A percentile compares a stretch with the other conserved stretches of the same genome.
These are phyloP conservation scores for Venustampulla echinocandica DNA, from an alignment of 495 filamentous ascomycete species.

Conservation along the genomic window DNA sequence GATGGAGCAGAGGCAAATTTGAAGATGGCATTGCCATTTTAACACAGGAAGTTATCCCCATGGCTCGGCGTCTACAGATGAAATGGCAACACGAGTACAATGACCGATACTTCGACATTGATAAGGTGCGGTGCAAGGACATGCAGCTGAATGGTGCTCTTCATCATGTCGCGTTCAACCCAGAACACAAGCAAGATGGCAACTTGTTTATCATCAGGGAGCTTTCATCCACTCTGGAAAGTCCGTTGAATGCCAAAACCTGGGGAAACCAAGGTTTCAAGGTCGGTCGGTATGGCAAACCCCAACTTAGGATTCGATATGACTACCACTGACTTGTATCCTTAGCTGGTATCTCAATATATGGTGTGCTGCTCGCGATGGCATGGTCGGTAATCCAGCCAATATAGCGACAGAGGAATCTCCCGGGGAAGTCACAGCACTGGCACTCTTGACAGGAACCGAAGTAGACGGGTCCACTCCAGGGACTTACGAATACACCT, in stretches of 20 bases:
- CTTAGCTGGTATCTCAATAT: conserved; percentile 44
- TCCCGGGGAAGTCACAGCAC: conserved; percentile 24
- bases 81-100: conserved; percentile 32
- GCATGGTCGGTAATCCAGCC: conserved; percentile 30
- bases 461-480: conserved; percentile 27
- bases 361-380: conserved; percentile 37
- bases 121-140: conserved; percentile 27
- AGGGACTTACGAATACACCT: conserved; percentile 28
- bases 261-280: conserved; percentile 17
- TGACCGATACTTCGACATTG: conserved; percentile 32
- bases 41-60: too few species aligned
- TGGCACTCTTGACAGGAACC: conserved; percentile 36
- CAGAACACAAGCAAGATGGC: conserved; percentile 12
- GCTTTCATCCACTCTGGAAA: neutral
- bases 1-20: too few species aligned
- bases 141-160: conserved; percentile 27
- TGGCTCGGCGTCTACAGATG: conserved; percentile 22
- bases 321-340: conserved; percentile 1
- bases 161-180: conserved; percentile 26
- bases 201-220: conserved; percentile 23
- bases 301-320: too few species aligned
- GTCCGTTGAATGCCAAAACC: neutral
- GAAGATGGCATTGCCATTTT: too few species aligned
- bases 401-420: conserved; percentile 30
- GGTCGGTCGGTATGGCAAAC: conserved; percentile 7